Conservation (phyloP, 192 early-diverging fungal genomes). For the Physocladia obscura region DNA sequence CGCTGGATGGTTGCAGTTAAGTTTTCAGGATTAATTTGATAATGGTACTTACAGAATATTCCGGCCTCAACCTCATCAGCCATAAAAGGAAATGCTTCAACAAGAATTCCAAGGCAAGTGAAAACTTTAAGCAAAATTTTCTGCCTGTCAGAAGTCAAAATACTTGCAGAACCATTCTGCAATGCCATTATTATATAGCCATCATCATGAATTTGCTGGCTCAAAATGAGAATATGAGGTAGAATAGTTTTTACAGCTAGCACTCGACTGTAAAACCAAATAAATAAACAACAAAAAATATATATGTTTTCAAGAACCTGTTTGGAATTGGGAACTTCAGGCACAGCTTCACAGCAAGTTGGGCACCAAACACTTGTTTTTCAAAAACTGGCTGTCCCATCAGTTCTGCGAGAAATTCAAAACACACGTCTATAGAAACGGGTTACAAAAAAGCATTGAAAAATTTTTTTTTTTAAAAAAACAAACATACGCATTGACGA, state of each 20-base stretch:
- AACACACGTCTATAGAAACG: slow-evolving; percentile 36
- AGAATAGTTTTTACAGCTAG: not conserved
- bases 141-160: not conserved
- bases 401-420: slow-evolving; percentile 41
- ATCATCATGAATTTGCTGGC: no score
- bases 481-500: slow-evolving; percentile 41
- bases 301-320: slow-evolving; percentile 39
- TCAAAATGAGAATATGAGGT: not conserved
- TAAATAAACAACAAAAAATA: not conserved
- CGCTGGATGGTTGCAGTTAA: not conserved
- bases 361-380: slow-evolving; percentile 52
- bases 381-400: slow-evolving; percentile 39
- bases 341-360: slow-evolving; percentile 43
- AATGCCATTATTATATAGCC: not conserved
- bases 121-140: not conserved
- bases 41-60: not conserved
- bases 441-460: not conserved
- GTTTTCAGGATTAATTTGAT: not conserved
- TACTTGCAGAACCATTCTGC: not conserved
- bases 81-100: slow-evolving; percentile 15
- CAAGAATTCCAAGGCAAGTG: not conserved
- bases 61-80: slow-evolving; percentile 5
- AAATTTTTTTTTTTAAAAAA: not conserved
- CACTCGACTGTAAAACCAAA: not conserved
- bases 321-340: slow-evolving; percentile 54